Base-by-base conservation (phyloP, 1,284 basidiomycete genomes). In the Trichosporon ovoides region DNA sequence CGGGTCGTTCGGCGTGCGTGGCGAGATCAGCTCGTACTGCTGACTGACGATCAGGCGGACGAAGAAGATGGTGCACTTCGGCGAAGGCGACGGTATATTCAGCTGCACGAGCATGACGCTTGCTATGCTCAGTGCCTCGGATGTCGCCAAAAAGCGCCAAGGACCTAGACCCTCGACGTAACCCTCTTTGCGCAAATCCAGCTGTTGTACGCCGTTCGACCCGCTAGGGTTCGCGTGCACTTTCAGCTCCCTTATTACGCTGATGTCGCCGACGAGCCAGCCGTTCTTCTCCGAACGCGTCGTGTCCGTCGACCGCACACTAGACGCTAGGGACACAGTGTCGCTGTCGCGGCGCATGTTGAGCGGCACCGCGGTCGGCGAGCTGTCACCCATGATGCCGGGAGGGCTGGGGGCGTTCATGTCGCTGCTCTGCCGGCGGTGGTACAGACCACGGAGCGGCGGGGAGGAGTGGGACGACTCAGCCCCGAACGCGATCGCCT, bases 111-210 rank as follows among this genome's bases (percentile, higher is more conserved):
- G 58, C 50, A 74, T 58, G 49, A 72, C 72, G 19, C 68, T 62
- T 1, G 73, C 71, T 35, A 78, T 70, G 16, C 67, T 66, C 58
- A 76, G 73, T 67, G 69, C 70, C 58, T 78, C 76, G 10, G 69
- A 63, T 16, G 63, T 61, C n/a, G 68, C 67, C 16, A 54, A 62
- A 57, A 76, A 68, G 16, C 68, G 62, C 74, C 75, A 78, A 7
- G 59, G 59, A 7, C 75, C 75, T 1, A 78, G 59, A 2, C 74
- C 73, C 34, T 74, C 69, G 10, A 74, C 71, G 24, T 66, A 68
- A 2, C 73, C 75, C 37, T 72, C 73, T 57, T 74, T 76, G 14
- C 69, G 55, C 13, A 75, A 24, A 20, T 76, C 71, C 19, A 76
- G 60, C 48, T 61, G 58, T 33, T 56, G 64, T 7, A 71, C 68